Conservation (phyloP, 163 green algal genomes). For the Scenedesmus sp. region DNA sequence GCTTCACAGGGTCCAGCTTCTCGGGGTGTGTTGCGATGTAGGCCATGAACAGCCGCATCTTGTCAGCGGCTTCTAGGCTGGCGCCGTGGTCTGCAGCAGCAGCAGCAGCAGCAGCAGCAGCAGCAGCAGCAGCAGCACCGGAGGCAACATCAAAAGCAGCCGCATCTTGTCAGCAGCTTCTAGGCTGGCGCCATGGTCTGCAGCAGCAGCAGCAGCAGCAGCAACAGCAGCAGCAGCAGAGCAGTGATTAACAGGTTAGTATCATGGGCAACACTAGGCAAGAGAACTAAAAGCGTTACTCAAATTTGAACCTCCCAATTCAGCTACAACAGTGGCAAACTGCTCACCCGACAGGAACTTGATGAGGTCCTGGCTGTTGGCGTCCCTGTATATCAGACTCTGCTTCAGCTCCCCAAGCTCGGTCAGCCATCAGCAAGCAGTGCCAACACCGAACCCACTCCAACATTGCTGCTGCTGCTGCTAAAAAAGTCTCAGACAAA, state of each 20-base stretch:
- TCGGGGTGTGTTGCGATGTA: slow-evolving; percentile 95
- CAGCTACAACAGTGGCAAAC: background rate
- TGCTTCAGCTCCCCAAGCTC: slow-evolving; percentile 92
- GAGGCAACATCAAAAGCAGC: slow-evolving; percentile 55
- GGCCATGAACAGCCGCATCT: slow-evolving; percentile 93
- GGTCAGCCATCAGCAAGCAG: slow-evolving; percentile 60
- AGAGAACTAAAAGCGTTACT: too few relatives aligned
- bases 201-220: slow-evolving; percentile 30
- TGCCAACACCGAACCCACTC: too few relatives aligned
- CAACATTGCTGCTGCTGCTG: too few relatives aligned
- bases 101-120: slow-evolving; percentile 18
- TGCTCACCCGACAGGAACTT: slow-evolving; percentile 72
- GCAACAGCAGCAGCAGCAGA: slow-evolving; percentile 10
- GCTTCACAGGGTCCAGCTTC: slow-evolving; percentile 89
- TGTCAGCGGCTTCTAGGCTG: slow-evolving; percentile 69
- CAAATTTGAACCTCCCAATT: too few relatives aligned
- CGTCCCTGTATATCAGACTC: slow-evolving; percentile 92
- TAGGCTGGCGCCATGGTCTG: slow-evolving; percentile 55
- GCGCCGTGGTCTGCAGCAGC: slow-evolving; percentile 48
- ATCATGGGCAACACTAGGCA: too few relatives aligned
- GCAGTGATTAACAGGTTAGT: background rate
- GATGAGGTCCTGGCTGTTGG: slow-evolving; percentile 90
- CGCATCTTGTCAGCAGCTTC: slow-evolving; percentile 85
- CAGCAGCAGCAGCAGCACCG: background rate
- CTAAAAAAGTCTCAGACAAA: too few relatives aligned